These are phyloP conservation scores for Tilletia indica DNA, from an alignment of 1,284 basidiomycete species.

Conservation along the genomic window DNA sequence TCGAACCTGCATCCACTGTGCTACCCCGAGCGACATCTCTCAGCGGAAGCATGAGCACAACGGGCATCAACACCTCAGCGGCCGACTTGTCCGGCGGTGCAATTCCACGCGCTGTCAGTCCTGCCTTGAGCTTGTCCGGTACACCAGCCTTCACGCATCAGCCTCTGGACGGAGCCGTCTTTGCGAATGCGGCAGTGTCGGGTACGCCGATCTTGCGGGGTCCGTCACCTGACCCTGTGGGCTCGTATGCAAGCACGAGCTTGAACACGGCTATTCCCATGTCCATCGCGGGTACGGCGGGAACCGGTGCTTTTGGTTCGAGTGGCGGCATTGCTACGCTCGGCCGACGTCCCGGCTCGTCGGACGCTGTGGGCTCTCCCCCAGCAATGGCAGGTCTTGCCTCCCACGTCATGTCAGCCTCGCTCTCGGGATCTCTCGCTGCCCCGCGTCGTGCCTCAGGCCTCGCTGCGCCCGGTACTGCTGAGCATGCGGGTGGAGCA, in stretches of 20 bases:
- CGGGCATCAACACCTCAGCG: not conserved
- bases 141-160: not conserved
- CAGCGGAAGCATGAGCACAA: not conserved
- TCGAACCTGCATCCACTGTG: conserved; percentile 1
- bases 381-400: not conserved
- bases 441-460: conserved; percentile 7
- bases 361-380: not conserved
- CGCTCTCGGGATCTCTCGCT: conserved; percentile 5
- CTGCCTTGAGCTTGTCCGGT: not conserved
- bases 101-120: conserved; percentile 3
- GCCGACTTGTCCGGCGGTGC: not conserved
- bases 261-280: not conserved
- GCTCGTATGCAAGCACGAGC: not conserved
- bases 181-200: not conserved
- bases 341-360: conserved; percentile 11
- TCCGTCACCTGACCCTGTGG: not conserved
- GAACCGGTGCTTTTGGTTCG: not conserved
- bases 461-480: not conserved
- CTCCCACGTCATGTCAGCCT: not conserved
- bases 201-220: conserved; percentile 4
- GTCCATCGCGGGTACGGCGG: not conserved
- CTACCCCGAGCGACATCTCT: not conserved
- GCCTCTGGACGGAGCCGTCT: not conserved
- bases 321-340: not conserved
- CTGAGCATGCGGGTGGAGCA: not conserved